These are phyloP conservation scores for Penicillium sp. DNA, from an alignment of 2,329 filamentous ascomycete species.

Conservation along the genomic window DNA sequence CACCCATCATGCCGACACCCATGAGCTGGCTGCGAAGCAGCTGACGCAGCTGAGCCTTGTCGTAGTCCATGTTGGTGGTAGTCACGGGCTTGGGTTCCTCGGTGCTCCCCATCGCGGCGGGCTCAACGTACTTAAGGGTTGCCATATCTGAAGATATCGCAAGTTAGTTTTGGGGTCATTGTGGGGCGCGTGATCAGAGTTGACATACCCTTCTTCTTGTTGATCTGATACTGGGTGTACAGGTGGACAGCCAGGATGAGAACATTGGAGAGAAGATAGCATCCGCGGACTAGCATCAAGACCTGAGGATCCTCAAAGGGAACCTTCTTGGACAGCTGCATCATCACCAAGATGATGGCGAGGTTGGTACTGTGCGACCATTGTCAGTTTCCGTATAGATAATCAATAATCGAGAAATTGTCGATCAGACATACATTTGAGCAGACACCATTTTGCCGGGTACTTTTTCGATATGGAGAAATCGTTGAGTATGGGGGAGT, in stretches of 20 bases:
- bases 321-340: constrained; percentile 95
- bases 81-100: constrained; percentile 96
- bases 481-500: constrained; percentile 11
- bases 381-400: constrained; percentile 2
- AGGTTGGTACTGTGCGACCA: constrained; percentile 71
- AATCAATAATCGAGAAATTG: background rate
- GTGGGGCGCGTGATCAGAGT: no score
- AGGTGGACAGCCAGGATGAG: constrained; percentile 82
- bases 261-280: constrained; percentile 70
- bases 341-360: constrained; percentile 93
- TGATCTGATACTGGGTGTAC: constrained; percentile 80
- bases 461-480: constrained; percentile 16
- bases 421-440: constrained; percentile 56
- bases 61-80: constrained; percentile 94
- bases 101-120: constrained; percentile 83
- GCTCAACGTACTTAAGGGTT: constrained; percentile 98
- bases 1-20: constrained; percentile 95
- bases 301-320: constrained; percentile 86
- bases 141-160: constrained; percentile 69
- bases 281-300: constrained; percentile 60
- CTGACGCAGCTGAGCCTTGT: constrained; percentile 76
- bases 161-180: background rate
- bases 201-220: constrained; percentile 89
- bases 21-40: constrained; percentile 89
- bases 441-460: constrained; percentile 61